These are phyloP conservation scores for Xenoacremonium recifei DNA, from an alignment of 2,329 filamentous ascomycete species.

Conservation along the genomic window DNA sequence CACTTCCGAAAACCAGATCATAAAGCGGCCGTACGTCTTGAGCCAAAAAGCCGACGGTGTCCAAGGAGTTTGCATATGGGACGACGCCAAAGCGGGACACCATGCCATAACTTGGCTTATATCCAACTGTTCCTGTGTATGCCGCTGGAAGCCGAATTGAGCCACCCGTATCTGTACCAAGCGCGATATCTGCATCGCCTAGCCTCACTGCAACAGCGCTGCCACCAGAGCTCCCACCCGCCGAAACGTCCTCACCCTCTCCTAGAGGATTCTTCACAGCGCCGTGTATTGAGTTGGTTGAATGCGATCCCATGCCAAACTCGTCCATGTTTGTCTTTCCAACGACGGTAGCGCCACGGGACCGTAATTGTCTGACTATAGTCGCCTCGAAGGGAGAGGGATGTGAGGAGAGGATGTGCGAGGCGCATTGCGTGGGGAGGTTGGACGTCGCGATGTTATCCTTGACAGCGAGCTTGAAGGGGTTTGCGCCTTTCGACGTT, in stretches of 20 bases:
- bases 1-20: constrained; percentile 49
- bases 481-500: constrained; percentile 19
- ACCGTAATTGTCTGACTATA: constrained; percentile 66
- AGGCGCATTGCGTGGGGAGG: constrained; percentile 80
- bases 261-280: constrained; percentile 55
- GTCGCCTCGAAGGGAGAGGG: constrained; percentile 79
- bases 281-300: constrained; percentile 66
- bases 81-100: constrained; percentile 84
- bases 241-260: constrained; percentile 51
- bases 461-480: constrained; percentile 62
- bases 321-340: constrained; percentile 95
- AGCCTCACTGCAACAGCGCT: constrained; percentile 81
- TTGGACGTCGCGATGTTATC: constrained; percentile 71
- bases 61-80: constrained; percentile 88
- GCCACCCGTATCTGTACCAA: constrained; percentile 93
- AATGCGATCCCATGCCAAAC: constrained; percentile 93
- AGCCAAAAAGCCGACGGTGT: constrained; percentile 81
- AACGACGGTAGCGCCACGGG: constrained; percentile 60
- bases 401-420: constrained; percentile 68
- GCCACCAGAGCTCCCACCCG: constrained; percentile 89
- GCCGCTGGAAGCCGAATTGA: constrained; percentile 85
- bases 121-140: constrained; percentile 79
- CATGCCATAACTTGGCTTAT: constrained; percentile 89
- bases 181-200: constrained; percentile 57
- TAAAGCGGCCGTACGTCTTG: constrained; percentile 50